Evolutionary conservation across 352 stramenopile species (phyloP).

Genomic region (Phytophthora capsici): DNA sequence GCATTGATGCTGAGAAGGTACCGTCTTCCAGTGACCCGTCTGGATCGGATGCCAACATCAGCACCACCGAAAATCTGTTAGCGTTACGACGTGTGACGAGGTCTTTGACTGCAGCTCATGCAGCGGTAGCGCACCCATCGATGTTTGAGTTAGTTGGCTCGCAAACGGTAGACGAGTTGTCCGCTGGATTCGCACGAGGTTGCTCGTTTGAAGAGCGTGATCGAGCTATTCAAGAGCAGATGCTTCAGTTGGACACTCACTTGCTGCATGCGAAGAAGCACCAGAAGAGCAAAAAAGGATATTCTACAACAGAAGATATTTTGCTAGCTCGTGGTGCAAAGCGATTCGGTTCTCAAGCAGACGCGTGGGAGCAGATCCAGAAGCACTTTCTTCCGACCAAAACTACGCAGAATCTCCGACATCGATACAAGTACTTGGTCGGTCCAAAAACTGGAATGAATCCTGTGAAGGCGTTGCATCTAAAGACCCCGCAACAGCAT

Average conservation of each 20-base stretch:
- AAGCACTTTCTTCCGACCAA: conserved; percentile 73
- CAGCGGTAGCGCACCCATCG: conserved; percentile 78
- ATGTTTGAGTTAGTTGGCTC: conserved; percentile 88
- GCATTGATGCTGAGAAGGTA: conserved; percentile 1
- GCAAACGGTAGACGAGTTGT: conserved; percentile 64
- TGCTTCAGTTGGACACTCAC: conserved; percentile 79
- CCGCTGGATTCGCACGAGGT: conserved; percentile 42
- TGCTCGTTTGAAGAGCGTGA: conserved; percentile 65
- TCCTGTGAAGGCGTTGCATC: conserved; percentile 68
- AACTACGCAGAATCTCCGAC: conserved; percentile 47
- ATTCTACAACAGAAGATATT: conserved; percentile 65
- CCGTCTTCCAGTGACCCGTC: conserved; percentile 4
- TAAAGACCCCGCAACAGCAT: conserved; percentile 40
- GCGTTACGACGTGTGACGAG: conserved; percentile 71
- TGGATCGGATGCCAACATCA: neutral
- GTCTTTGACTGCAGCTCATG: conserved; percentile 79
- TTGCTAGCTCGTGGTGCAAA: conserved; percentile 75
- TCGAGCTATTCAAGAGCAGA: conserved; percentile 55
- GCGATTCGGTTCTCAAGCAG: conserved; percentile 53
- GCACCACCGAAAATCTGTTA: conserved; percentile 34
- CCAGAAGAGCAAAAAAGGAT: conserved; percentile 55
- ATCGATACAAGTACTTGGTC: conserved; percentile 76
- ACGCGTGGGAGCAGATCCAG: conserved; percentile 71
- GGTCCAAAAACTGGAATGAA: conserved; percentile 65
- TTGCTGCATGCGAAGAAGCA: conserved; percentile 54